Evolutionary conservation across 345 rosid species (phyloP), one percentile per base, ranked within the genome.

Genomic region (Gossypioides kirkii): DNA sequence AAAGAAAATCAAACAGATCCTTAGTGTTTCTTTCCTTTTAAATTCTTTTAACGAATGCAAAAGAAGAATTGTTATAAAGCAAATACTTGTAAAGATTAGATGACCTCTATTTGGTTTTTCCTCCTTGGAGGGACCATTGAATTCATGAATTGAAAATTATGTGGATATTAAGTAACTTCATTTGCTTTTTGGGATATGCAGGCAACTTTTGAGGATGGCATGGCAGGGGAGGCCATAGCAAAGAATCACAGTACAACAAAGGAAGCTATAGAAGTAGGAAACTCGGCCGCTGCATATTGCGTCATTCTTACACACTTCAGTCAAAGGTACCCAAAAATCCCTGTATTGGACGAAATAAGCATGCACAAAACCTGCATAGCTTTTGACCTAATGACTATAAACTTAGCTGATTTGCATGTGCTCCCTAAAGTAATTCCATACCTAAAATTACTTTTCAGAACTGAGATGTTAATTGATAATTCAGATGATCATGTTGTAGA

Each of bases 271-370:
- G 94, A 88, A 54, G 81, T 88, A 3, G 97, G 98, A 17, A 76
- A 86, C 10, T 70, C 87, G 0, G 96, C 95, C 0, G 91, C 85
- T 12, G 98, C 76, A 17, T 92, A 94, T 74, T 84, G 94, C 2
- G 83, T 94, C 55, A 65, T 94, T 82, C 94, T 94, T 1, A 90
- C 98, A 10, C 98, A 94, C 83, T 94, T 94, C 94, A 94, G 98
- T 84, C 98, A 92, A 84, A 79, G 98, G 82, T 92, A 94, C 81
- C 98, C 98, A 0, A 94, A 90, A 80, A 86, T 94, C 47, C 98
- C 97, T 0, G 89, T 90, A 54, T 84, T 92, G 46, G 98, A 89
- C 43, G 92, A 84, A 28, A 50, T 80, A 0, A 86, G 92, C 77
- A 89, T 88, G 98, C 97, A 92, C 62, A 92, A 90, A 50, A 92